Percentiles rank a stretch among this genome's conserved stretches.
phyloP scores from a whole-genome alignment of 257 asterid genomes.

The Nicotiana otophora region DNA sequence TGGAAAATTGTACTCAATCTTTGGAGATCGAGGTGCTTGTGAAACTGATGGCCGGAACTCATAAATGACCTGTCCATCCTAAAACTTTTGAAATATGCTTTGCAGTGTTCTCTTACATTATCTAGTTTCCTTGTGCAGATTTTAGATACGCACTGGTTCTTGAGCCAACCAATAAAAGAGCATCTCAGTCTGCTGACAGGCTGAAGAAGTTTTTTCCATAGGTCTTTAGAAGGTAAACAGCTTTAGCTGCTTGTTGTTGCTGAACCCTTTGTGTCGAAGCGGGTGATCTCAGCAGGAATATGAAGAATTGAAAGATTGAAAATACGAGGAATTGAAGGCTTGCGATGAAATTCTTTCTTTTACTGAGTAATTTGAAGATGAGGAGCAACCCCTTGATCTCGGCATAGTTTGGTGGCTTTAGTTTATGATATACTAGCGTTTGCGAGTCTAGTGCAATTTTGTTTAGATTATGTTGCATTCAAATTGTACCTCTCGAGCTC shows the following conservation, averaged over 20 bases:
- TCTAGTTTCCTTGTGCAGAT: conserved; percentile 42
- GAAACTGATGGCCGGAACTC: background rate
- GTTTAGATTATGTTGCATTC: background rate
- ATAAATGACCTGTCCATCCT: background rate
- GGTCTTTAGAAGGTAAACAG: conserved; percentile 14
- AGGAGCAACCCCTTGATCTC: background rate
- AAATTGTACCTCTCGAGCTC: conserved; percentile 9
- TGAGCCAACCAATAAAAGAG: conserved; percentile 95
- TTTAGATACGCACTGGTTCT: conserved; percentile 78
- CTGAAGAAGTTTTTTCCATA: conserved; percentile 54
- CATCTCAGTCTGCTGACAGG: conserved; percentile 65
- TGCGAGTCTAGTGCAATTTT: conserved; percentile 13
- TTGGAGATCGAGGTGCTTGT: background rate
- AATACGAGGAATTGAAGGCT: background rate
- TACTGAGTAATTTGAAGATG: background rate
- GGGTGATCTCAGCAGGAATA: background rate
- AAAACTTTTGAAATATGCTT: background rate
- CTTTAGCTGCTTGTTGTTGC: background rate
- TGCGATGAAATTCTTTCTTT: background rate
- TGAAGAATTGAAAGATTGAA: background rate
- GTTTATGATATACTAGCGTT: background rate
- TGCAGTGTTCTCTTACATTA: background rate
- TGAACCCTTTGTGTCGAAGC: background rate
- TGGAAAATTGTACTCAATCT: background rate
- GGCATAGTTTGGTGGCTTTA: background rate